Base-by-base conservation (phyloP, 805 yeast genomes). In the Priceomyces haplophilus region DNA sequence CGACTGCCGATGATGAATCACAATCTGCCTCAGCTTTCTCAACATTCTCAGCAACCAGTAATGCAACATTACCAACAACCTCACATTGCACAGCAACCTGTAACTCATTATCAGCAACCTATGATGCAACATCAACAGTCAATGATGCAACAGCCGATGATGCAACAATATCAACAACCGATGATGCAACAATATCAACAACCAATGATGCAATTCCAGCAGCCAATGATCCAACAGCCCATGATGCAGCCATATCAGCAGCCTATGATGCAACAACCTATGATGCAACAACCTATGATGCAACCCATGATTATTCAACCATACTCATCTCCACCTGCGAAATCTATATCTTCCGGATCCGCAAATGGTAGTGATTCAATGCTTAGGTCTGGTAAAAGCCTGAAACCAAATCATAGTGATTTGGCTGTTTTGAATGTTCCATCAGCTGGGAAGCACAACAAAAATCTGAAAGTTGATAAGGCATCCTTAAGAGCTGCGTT, bases 401-500 rank as follows among this genome's bases (percentile, higher is more conserved):
- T 7, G 7, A 56, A 54, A 35, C 64, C 68, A 19, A 54, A 69
- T 7, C 53, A 68, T 13, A 69, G 76, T 41, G 75, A 70, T 46
- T 46, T 63, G 37, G 66, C 80, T 3, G 62, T 79, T 55, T 65
- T 61, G 50, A 61, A 64, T 29, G 66, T 78, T 64, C 85, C 85
- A 3, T 50, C 71, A 4, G 66, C 73, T 4, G 63, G 54, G 17
- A 61, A 54, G 41, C 45, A 33, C 41, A 52, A 62, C 40, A 72
- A 72, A 54, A 78, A 69, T 53, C 59, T 64, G 40, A 64, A 57
- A 18, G 61, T 68, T 27, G 78, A 78, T 51, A 79, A 82, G 52
- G 82, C 78, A 33, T 70, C 74, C 41, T 68, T 85, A 35, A 72
- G 88, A 51, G 75, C 79, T 40, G 86, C 87, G 1, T 72, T 85